A percentile compares a stretch with the other conserved stretches of the same genome.
Conservation (phyloP, 2,329 filamentous ascomycete genomes). For the Neocucurbitaria cava region DNA sequence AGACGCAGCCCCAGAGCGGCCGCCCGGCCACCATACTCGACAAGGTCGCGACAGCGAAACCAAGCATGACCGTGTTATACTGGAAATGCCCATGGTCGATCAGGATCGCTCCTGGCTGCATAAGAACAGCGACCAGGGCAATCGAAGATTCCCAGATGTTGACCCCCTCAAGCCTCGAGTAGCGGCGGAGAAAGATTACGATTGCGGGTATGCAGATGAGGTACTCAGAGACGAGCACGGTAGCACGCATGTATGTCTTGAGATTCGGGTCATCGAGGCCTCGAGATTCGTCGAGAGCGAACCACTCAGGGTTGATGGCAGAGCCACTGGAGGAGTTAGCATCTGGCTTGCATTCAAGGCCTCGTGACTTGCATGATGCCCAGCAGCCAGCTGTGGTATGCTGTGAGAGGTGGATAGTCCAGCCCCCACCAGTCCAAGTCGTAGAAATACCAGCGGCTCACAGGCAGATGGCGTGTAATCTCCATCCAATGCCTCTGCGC, state of each 20-base stretch:
- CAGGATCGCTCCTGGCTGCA: constrained; percentile 89
- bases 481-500: constrained; percentile 99
- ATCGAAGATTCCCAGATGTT: constrained; percentile 83
- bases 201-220: constrained; percentile 85
- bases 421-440: constrained; percentile 97
- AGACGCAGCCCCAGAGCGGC: constrained; percentile 86
- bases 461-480: constrained; percentile 83
- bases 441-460: constrained; percentile 98
- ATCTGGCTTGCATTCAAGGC: background rate
- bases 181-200: constrained; percentile 84
- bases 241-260: constrained; percentile 95
- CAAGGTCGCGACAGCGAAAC: constrained; percentile 83
- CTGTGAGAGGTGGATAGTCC: constrained; percentile 96
- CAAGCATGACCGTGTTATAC: constrained; percentile 98
- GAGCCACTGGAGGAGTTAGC: constrained; percentile 62
- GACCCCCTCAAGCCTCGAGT: constrained; percentile 76
- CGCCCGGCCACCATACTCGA: constrained; percentile 87
- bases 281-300: constrained; percentile 81
- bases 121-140: constrained; percentile 85
- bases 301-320: constrained; percentile 83
- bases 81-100: constrained; percentile 97
- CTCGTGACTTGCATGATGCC: constrained; percentile 71
- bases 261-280: constrained; percentile 78
- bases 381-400: constrained; percentile 96
- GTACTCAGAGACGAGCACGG: constrained; percentile 90